A percentile compares a stretch with the other conserved stretches of the same genome.
Evolutionary conservation across 23 red algal species (phyloP).

Genomic region (Porphyridium purpureum): DNA sequence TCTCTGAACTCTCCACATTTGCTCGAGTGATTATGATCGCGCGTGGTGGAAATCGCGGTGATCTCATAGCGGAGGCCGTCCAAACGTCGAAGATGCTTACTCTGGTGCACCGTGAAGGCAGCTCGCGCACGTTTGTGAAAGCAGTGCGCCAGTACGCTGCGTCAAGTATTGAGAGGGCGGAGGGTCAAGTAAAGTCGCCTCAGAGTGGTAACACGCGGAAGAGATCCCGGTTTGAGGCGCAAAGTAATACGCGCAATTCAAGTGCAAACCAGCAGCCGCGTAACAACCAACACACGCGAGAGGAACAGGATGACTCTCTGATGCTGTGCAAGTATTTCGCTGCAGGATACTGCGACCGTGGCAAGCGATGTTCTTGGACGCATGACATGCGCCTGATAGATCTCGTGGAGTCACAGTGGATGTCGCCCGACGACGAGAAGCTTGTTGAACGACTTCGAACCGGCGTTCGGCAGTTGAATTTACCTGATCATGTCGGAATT

Average conservation of each 20-base stretch:
- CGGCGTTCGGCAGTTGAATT: not conserved
- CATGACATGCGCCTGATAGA: not conserved
- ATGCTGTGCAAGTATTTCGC: not conserved
- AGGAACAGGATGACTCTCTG: not conserved
- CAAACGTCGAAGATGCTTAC: not conserved
- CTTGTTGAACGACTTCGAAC: not conserved
- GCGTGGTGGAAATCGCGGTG: not conserved
- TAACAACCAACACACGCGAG: too few relatives aligned
- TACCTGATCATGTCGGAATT: not conserved
- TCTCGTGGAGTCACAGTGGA: not conserved
- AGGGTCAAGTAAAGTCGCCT: too few relatives aligned
- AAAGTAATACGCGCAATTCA: too few relatives aligned
- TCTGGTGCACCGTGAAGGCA: constrained; percentile 1
- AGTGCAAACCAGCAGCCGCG: too few relatives aligned
- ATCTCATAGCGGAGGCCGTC: not conserved
- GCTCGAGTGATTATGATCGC: not conserved
- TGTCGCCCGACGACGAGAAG: not conserved
- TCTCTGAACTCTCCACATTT: not conserved
- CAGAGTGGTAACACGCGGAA: too few relatives aligned
- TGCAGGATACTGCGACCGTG: not conserved
- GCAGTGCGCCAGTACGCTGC: too few relatives aligned
- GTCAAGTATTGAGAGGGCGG: too few relatives aligned
- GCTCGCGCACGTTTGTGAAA: not conserved
- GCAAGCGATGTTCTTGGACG: not conserved
- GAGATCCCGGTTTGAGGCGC: too few relatives aligned